Conservation (phyloP, 2,329 filamentous ascomycete genomes). For the Blastomyces emzantsi region DNA sequence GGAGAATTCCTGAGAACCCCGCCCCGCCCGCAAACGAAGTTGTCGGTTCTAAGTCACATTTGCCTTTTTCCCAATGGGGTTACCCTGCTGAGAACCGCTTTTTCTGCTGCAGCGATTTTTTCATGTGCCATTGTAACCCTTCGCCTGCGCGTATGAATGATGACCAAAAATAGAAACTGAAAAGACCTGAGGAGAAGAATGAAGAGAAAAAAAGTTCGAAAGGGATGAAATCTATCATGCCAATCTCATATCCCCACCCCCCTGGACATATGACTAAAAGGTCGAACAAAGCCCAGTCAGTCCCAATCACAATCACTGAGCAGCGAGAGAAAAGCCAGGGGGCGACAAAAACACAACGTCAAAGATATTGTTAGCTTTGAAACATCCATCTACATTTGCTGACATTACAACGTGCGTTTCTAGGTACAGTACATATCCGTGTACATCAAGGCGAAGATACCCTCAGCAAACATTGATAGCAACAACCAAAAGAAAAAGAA, state of each 20-base stretch:
- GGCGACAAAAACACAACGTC: not conserved
- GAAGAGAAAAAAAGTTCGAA: not conserved
- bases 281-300: not conserved
- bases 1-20: not conserved
- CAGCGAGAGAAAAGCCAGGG: not conserved
- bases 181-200: constrained; percentile 38
- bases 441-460: not conserved
- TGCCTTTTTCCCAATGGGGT: not conserved
- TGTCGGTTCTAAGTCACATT: not conserved
- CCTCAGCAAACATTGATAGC: not conserved
- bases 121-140: not conserved
- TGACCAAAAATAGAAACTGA: constrained; percentile 34
- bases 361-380: not conserved
- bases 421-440: not conserved
- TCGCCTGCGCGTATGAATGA: constrained; percentile 25
- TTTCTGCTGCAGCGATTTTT: not conserved
- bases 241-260: not conserved
- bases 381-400: not conserved
- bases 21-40: not conserved
- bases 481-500: not conserved
- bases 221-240: not conserved
- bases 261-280: not conserved
- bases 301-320: not conserved
- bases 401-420: not conserved
- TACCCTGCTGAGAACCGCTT: constrained; percentile 2